Conservation (phyloP, 352 stramenopile genomes). For the Phytopythium boreale region DNA sequence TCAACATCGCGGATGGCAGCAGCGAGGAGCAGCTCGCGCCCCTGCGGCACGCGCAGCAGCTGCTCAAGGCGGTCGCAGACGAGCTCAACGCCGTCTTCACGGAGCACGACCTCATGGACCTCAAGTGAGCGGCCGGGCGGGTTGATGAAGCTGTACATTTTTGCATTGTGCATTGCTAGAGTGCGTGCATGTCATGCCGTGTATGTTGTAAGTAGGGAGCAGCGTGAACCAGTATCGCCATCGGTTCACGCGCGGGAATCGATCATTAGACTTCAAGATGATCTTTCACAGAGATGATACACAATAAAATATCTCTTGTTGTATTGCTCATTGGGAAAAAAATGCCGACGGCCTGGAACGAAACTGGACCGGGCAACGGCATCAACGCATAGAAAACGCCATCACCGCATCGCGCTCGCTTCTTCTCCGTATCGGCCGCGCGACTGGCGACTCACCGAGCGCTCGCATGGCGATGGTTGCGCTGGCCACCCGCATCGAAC, state of each 20-base stretch:
- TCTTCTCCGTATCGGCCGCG: too few species aligned
- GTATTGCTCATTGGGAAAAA: not conserved
- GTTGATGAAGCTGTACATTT: not conserved
- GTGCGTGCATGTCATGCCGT: not conserved
- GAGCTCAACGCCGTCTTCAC: constrained; percentile 54
- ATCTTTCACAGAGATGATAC: not conserved
- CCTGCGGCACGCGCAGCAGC: constrained; percentile 40
- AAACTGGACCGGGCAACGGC: not conserved
- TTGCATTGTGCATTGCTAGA: not conserved
- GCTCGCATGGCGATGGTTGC: not conserved
- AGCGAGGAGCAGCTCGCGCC: constrained; percentile 32
- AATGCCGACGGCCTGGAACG: not conserved
- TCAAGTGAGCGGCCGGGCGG: constrained; percentile 45
- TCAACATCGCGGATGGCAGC: constrained; percentile 32
- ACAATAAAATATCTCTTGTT: constrained; percentile 9
- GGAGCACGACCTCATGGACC: constrained; percentile 62
- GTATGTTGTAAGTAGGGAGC: not conserved
- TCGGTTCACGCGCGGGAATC: not conserved
- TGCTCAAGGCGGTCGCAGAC: constrained; percentile 45
- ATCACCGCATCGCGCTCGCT: not conserved
- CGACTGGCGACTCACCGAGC: too few species aligned
- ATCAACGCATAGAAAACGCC: not conserved
- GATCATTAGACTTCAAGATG: not conserved
- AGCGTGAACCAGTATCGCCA: not conserved
- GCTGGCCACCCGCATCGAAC: too few species aligned